Conservation (phyloP, 441 rosid species). For the Adansonia gregorii region DNA sequence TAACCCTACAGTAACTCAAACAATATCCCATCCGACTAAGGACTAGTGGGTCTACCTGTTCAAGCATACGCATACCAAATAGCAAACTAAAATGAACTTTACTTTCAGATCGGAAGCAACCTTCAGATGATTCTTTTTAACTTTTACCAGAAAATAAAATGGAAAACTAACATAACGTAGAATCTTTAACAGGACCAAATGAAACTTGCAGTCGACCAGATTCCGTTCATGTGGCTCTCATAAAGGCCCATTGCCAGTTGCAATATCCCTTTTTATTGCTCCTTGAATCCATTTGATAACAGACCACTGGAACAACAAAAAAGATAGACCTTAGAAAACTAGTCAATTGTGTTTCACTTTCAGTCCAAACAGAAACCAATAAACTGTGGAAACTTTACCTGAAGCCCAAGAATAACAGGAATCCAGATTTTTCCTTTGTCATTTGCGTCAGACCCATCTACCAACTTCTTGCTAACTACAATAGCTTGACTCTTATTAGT, state of each 20-base stretch:
- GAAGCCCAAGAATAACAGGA: conserved; percentile 61
- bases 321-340: neutral
- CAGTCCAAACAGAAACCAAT: conserved; percentile 17
- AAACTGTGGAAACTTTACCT: conserved; percentile 44
- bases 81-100: neutral
- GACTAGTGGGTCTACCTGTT: neutral
- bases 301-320: conserved; percentile 53
- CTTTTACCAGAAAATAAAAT: neutral
- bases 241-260: conserved; percentile 48
- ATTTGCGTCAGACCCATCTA: conserved; percentile 74
- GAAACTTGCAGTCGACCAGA: conserved; percentile 23
- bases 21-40: neutral
- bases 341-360: neutral
- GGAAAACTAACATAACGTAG: neutral
- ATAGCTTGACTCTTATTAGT: conserved; percentile 62
- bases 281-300: conserved; percentile 64
- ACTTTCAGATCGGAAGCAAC: neutral
- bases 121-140: neutral
- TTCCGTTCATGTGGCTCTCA: conserved; percentile 40
- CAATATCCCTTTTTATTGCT: conserved; percentile 67
- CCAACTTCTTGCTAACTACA: conserved; percentile 74
- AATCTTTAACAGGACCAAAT: neutral
- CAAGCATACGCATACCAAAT: neutral
- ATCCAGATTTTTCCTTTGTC: conserved; percentile 66
- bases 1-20: neutral